Base-by-base conservation (phyloP, 225 moss, liverwort and hornwort genomes). In the Anthoceros angustus region DNA sequence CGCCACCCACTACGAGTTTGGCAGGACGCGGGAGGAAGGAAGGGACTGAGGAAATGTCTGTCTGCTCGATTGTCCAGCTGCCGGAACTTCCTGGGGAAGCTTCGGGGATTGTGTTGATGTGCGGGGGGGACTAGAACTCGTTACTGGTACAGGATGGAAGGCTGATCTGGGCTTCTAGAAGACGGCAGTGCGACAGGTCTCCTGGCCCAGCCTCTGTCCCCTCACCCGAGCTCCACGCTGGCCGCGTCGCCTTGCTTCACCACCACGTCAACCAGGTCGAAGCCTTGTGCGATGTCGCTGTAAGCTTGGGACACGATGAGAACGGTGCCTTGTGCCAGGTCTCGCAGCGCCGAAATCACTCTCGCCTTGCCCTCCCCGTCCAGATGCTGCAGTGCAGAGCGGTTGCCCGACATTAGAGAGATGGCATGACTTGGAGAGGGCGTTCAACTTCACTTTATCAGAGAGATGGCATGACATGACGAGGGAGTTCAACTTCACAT, bases 361-460 rank as follows among this genome's bases (percentile, higher is more conserved):
- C 90, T 81, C 63, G 90, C 88, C 77, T 95, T 90, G 14, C 94
- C 94, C 79, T 95, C 94, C 62, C 86, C 86, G 82, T 95, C 94
- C 43, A 95, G 61, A 73, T 95, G 94, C 94, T 95, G 94, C 72
- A 70, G 62, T 11, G 6, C 48, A 32, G 32, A 1, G 32, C 32
- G 32, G 32, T 32, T 32, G 32, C 32, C 32, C 32, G 32, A 32
- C 32, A 32, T 32, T 4, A 32, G 32, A 32, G 32, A 32, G 32
- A 32, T 32, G 32, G 32, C 32, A 32, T 32, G 32, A 32, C 32
- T 32, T 32, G 32, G 1, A 32, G 4, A 32, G 4, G 32, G 32
- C 32, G 32, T 32, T 32, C 32, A 32, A 32, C 32, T 32, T 32
- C 32, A 32, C 32, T 32, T 32, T 32, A 32, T 4, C 32, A 32